Evolutionary conservation across 1,284 basidiomycete genomes (phyloP).

Genomic region (Marasmius tenuissimus): DNA sequence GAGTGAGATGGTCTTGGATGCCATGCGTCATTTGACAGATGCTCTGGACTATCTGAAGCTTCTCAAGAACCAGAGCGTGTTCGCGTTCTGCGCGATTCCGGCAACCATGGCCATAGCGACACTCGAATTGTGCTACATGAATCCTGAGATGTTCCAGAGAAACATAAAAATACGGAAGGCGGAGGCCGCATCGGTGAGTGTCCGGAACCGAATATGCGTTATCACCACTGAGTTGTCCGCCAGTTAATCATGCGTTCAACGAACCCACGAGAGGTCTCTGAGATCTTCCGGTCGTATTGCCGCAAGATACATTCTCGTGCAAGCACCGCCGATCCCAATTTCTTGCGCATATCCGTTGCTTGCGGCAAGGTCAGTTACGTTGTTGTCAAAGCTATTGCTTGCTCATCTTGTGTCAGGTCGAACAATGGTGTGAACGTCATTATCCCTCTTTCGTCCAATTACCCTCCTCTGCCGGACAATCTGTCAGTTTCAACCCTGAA

Average conservation of each 20-base stretch:
- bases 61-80: conserved; percentile 89
- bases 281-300: conserved; percentile 85
- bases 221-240: not conserved
- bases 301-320: conserved; percentile 84
- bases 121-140: conserved; percentile 90
- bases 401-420: conserved; percentile 58
- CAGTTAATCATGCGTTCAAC: conserved; percentile 90
- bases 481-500: conserved; percentile 36
- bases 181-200: conserved; percentile 75
- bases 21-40: conserved; percentile 83
- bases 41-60: conserved; percentile 89
- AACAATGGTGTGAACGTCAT: conserved; percentile 88
- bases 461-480: conserved; percentile 27
- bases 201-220: not conserved
- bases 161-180: conserved; percentile 98
- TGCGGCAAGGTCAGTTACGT: conserved; percentile 60
- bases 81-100: conserved; percentile 97
- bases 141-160: conserved; percentile 82
- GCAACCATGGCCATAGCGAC: conserved; percentile 97
- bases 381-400: not conserved
- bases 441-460: conserved; percentile 83
- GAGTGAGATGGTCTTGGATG: conserved; percentile 90
- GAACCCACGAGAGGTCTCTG: conserved; percentile 90
- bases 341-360: conserved; percentile 76
- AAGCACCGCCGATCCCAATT: conserved; percentile 83